Evolutionary conservation across 345 rosid species (phyloP).

Genomic region (Excoecaria cochinchinensis): DNA sequence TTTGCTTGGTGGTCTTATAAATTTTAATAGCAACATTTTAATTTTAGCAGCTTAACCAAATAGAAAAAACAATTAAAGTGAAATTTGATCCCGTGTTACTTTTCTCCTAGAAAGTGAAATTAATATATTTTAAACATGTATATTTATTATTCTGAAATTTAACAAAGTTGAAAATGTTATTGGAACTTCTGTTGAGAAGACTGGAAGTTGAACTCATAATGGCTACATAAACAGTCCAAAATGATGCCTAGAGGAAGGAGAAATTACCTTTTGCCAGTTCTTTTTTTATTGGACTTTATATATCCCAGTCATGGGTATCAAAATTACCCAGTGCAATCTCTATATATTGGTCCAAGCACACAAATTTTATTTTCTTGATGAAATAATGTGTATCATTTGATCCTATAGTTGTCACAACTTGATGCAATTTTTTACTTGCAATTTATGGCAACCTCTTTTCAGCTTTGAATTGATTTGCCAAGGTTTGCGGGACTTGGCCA

Average conservation of each 20-base stretch:
- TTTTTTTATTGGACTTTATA: background rate
- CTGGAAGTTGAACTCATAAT: background rate
- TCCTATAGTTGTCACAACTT: background rate
- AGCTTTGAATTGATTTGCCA: slow-evolving; percentile 64
- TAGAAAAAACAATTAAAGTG: background rate
- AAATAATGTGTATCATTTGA: background rate
- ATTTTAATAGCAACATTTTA: too few species aligned
- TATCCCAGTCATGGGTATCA: background rate
- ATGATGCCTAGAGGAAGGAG: background rate
- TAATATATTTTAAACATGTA: background rate
- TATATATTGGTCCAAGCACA: background rate
- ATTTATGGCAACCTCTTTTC: slow-evolving; percentile 27
- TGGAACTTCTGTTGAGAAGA: background rate
- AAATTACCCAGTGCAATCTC: background rate
- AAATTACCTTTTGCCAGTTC: background rate
- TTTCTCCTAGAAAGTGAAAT: background rate
- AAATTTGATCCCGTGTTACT: background rate
- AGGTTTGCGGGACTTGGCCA: slow-evolving; percentile 63
- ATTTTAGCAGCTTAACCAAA: background rate
- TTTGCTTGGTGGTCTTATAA: too few species aligned
- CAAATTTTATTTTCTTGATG: background rate
- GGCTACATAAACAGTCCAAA: background rate
- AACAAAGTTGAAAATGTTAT: background rate
- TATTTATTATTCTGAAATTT: background rate
- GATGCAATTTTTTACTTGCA: slow-evolving; percentile 1